Evolutionary conservation across 2,329 filamentous ascomycete species (phyloP).

Genomic region (Cercospora berteroae): DNA sequence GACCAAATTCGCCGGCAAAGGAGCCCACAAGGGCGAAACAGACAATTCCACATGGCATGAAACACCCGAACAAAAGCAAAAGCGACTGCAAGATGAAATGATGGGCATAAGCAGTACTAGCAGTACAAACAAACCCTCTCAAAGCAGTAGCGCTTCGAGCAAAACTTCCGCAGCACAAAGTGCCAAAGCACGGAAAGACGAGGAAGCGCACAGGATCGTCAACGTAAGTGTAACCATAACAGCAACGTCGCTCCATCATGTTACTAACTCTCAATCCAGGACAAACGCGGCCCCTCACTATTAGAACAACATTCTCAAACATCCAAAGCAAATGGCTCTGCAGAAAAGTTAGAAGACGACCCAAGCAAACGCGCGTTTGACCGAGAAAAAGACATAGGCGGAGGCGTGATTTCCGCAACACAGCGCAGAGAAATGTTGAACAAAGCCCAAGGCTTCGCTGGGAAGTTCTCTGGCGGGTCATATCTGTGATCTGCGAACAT

Average conservation of each 20-base stretch:
- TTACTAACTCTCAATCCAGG: conserved; percentile 36
- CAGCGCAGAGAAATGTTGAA: conserved; percentile 77
- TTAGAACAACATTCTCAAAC: conserved; percentile 49
- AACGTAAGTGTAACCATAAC: background rate
- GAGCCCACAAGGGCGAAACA: conserved; percentile 45
- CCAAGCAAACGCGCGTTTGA: conserved; percentile 88
- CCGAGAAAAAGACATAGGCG: conserved; percentile 87
- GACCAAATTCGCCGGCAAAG: conserved; percentile 74
- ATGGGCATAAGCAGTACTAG: conserved; percentile 62
- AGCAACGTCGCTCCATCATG: background rate
- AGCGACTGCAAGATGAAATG: conserved; percentile 75
- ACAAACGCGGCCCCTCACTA: conserved; percentile 46
- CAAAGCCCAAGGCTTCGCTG: conserved; percentile 76
- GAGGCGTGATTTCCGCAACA: conserved; percentile 64
- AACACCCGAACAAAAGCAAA: conserved; percentile 82
- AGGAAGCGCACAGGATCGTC: conserved; percentile 31
- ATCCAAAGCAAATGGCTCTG: conserved; percentile 45
- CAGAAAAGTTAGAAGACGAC: conserved; percentile 67
- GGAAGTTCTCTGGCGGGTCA: conserved; percentile 72
- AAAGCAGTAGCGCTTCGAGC: conserved; percentile 29
- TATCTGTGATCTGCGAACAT: conserved; percentile 49
- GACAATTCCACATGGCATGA: conserved; percentile 77
- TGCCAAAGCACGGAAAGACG: conserved; percentile 20
- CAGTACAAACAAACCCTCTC: conserved; percentile 30
- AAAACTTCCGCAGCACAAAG: conserved; percentile 9